phyloP scores from a whole-genome alignment of 306 rosid species.

The Leucaena leucocephala region DNA sequence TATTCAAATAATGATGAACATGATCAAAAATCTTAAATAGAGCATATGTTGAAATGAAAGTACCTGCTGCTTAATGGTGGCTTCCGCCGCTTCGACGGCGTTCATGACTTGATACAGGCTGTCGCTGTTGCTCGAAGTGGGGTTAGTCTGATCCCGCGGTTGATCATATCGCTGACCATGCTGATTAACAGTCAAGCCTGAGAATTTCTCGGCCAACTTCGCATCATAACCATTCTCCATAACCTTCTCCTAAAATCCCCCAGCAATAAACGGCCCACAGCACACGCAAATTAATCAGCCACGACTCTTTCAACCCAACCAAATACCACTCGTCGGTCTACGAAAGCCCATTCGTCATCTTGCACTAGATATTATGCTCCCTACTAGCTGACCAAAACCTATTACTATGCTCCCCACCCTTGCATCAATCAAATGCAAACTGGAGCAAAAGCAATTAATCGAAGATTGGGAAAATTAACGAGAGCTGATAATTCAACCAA shows the following conservation, averaged over 20 bases:
- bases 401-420: conserved; percentile 28
- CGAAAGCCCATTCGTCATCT: conserved; percentile 12
- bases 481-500: background rate
- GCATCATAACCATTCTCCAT: conserved; percentile 90
- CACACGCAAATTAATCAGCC: conserved; percentile 41
- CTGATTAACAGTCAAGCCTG: conserved; percentile 59
- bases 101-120: conserved; percentile 83
- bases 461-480: background rate
- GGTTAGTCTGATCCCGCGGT: conserved; percentile 39
- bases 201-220: conserved; percentile 70
- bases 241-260: conserved; percentile 41
- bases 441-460: background rate
- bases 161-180: conserved; percentile 37
- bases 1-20: conserved; percentile 18
- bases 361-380: conserved; percentile 25
- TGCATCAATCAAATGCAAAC: conserved; percentile 26
- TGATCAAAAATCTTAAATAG: background rate
- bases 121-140: conserved; percentile 48
- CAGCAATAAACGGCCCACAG: background rate
- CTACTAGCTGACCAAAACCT: background rate
- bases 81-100: conserved; percentile 95
- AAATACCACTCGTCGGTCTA: conserved; percentile 16
- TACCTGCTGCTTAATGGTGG: conserved; percentile 90
- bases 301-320: background rate
- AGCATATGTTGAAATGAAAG: conserved; percentile 12